phyloP scores from a whole-genome alignment of 2,329 filamentous ascomycete species.

The Exophiala bonariae region DNA sequence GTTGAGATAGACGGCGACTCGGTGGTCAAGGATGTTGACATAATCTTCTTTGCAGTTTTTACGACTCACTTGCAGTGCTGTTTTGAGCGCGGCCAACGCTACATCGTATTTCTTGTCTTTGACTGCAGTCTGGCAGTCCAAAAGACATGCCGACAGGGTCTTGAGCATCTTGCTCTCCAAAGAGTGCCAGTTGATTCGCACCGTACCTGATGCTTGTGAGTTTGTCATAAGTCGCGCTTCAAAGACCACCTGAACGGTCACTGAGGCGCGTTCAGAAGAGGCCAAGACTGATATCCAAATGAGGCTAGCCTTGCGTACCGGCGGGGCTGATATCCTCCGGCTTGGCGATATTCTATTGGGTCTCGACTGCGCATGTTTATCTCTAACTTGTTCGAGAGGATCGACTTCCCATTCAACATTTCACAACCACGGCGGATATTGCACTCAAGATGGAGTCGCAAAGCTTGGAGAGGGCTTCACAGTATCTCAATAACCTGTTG shows the following conservation, averaged over 20 bases:
- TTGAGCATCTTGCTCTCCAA: neutral
- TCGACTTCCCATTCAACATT: neutral
- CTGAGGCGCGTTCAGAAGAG: too few relatives aligned
- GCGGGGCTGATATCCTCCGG: too few relatives aligned
- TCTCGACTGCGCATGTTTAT: conserved; percentile 8
- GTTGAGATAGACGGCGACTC: conserved; percentile 42
- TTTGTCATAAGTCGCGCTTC: too few relatives aligned
- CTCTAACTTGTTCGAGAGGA: conserved; percentile 6
- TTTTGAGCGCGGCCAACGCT: conserved; percentile 8
- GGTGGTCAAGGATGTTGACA: conserved; percentile 38
- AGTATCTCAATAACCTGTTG: conserved; percentile 65
- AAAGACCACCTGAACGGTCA: too few relatives aligned
- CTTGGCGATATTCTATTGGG: neutral
- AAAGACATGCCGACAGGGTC: conserved; percentile 3
- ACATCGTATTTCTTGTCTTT: conserved; percentile 13
- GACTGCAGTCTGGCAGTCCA: conserved; percentile 11
- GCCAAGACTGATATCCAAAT: too few relatives aligned
- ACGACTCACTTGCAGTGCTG: conserved; percentile 9
- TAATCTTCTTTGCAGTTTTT: conserved; percentile 7
- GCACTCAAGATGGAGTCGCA: conserved; percentile 20
- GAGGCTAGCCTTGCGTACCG: too few relatives aligned
- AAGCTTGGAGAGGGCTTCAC: conserved; percentile 58
- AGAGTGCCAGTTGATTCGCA: too few relatives aligned
- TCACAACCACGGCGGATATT: neutral
- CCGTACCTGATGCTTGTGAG: too few relatives aligned